Evolutionary conservation across 2,329 filamentous ascomycete genomes (phyloP), one percentile per base, ranked within the genome.

Genomic region (Mycosphaerelloides madeirae): DNA sequence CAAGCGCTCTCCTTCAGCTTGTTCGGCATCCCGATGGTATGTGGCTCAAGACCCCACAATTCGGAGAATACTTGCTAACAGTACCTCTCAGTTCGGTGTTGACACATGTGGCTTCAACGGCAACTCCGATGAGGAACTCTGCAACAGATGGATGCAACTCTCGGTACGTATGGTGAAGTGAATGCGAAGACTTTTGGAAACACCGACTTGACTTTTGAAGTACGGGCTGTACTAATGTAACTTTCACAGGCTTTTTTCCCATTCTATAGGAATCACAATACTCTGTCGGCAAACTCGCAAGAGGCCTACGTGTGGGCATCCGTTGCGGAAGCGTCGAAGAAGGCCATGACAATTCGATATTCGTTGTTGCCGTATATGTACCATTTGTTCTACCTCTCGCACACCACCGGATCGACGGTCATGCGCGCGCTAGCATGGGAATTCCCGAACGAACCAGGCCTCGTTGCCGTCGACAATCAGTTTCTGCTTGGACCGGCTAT

Each of bases 241-340:
- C n/a, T n/a, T n/a, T n/a, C n/a, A n/a, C n/a, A n/a, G n/a, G 83
- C 83, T 9, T 87, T 88, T 71, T 87, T 87, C 68, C 82, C 84
- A 6, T 87, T 88, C 67, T 87, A 87, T 67, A 74, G 84, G 19
- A 88, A 88, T 65, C 85, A 90, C 70, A 88, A 88, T 58, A 69
- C 69, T 3, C 67, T 84, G 1, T 74, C 72, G 0, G 76, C 80
- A 9, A 73, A 73, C 39, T 61, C 76, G 0, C 85, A 90, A 60
- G 85, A 90, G 64, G 83, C 84, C 0, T 90, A 85, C 58, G 51
- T 75, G 13, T 89, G 85, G 85, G 69, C 69, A 3, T 76, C 75
- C 1, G 85, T 88, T 1, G 75, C 76, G 2, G 75, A 80, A 3
- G 83, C 85, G 0, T 74, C 77, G n/a, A 78, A 76, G 50, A 69